These are phyloP conservation scores for Marchantia polymorpha DNA, from an alignment of 225 moss, liverwort and hornwort species.

Conservation along the genomic window DNA sequence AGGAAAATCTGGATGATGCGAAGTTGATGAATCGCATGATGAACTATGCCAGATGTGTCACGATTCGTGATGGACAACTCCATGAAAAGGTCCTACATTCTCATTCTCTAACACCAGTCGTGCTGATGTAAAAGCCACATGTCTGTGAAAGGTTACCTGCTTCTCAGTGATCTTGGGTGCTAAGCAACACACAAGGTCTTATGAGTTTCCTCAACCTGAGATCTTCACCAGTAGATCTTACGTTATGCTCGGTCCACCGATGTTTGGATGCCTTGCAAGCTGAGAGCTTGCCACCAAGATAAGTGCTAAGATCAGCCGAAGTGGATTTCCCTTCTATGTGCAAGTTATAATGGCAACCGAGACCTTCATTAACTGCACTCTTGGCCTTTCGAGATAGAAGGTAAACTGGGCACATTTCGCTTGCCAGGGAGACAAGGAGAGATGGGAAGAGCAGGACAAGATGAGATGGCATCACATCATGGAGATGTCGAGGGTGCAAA, in stretches of 20 bases:
- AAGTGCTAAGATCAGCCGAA: background rate
- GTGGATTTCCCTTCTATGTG: background rate
- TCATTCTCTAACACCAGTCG: background rate
- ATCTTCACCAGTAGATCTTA: too few relatives aligned
- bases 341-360: background rate
- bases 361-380: background rate
- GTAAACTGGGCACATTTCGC: background rate
- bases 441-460: slow-evolving; percentile 55
- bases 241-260: too few relatives aligned
- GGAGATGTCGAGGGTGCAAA: slow-evolving; percentile 57
- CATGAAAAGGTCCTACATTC: slow-evolving; percentile 55
- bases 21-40: slow-evolving; percentile 82
- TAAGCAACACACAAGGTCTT: too few relatives aligned
- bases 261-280: too few relatives aligned
- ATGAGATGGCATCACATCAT: slow-evolving; percentile 68
- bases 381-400: background rate
- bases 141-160: too few relatives aligned
- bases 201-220: too few relatives aligned
- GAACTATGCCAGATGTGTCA: slow-evolving; percentile 87
- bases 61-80: slow-evolving; percentile 68
- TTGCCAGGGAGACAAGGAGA: slow-evolving; percentile 49
- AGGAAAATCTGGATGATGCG: slow-evolving; percentile 80
- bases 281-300: too few relatives aligned
- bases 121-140: too few relatives aligned
- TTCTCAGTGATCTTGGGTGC: too few relatives aligned